phyloP scores from a whole-genome alignment of 2,329 filamentous ascomycete species.

The Juglanconis oblonga region DNA sequence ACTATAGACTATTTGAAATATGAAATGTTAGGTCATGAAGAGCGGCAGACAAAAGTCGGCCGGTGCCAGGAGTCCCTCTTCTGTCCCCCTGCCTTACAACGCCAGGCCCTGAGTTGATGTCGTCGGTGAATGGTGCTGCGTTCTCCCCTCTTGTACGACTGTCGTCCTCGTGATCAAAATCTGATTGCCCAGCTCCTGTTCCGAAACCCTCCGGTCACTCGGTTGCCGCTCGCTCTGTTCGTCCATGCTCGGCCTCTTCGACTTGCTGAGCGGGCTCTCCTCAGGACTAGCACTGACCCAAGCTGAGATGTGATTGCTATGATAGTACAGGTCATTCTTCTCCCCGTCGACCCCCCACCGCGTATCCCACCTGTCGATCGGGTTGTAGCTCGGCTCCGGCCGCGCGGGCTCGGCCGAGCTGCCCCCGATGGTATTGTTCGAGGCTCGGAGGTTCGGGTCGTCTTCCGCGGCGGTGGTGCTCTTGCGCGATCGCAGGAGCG shows the following conservation, averaged over 20 bases:
- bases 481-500: slow-evolving; percentile 1
- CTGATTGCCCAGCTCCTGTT: neutral
- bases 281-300: slow-evolving; percentile 11
- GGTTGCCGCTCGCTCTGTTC: neutral
- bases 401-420: neutral
- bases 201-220: neutral
- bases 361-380: slow-evolving; percentile 1
- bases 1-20: neutral
- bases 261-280: neutral
- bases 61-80: neutral
- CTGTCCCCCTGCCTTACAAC: neutral
- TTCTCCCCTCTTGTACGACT: neutral
- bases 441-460: neutral
- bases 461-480: neutral
- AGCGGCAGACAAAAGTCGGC: neutral
- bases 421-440: neutral
- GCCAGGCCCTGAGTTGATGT: neutral
- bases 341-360: slow-evolving; percentile 7
- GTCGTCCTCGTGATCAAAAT: slow-evolving; percentile 1
- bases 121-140: neutral
- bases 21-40: neutral
- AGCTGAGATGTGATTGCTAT: slow-evolving; percentile 12
- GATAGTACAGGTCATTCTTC: slow-evolving; percentile 3
- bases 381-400: neutral
- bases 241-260: neutral